Percentiles rank a stretch among this genome's conserved stretches.
These are phyloP conservation scores for Mycosphaerelloides madeirae DNA, from an alignment of 2,329 filamentous ascomycete species.

Conservation along the genomic window DNA sequence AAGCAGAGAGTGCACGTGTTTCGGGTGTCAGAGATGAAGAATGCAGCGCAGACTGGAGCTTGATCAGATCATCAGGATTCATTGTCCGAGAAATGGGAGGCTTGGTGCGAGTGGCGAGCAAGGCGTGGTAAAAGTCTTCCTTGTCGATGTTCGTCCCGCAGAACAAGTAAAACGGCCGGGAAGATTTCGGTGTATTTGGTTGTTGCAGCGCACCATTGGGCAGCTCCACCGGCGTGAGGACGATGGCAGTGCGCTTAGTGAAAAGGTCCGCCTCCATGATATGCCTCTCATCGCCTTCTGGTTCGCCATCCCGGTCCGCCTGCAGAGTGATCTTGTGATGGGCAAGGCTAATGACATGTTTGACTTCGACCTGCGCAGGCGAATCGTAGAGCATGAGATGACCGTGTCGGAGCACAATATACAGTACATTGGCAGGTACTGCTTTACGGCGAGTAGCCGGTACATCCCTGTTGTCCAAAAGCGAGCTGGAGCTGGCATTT, in stretches of 20 bases:
- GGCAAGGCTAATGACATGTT: conserved; percentile 88
- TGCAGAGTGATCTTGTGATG: conserved; percentile 84
- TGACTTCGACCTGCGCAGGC: conserved; percentile 87
- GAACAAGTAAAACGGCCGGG: conserved; percentile 85
- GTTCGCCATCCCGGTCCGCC: conserved; percentile 50
- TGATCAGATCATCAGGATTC: conserved; percentile 80
- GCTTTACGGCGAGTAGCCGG: conserved; percentile 12
- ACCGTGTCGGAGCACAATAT: conserved; percentile 62
- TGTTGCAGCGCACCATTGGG: conserved; percentile 20
- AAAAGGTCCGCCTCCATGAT: conserved; percentile 91
- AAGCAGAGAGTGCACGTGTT: conserved; percentile 87
- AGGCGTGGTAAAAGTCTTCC: conserved; percentile 95
- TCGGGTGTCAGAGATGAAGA: conserved; percentile 78
- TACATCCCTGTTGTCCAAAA: conserved; percentile 18
- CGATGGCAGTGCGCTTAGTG: conserved; percentile 64
- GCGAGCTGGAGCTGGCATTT: conserved; percentile 30
- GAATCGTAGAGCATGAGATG: conserved; percentile 98
- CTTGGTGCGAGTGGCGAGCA: conserved; percentile 66
- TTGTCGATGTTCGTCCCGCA: conserved; percentile 94
- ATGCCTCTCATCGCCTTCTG: conserved; percentile 48
- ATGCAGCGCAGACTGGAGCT: conserved; percentile 83
- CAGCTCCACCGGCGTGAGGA: conserved; percentile 26
- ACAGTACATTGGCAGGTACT: conserved; percentile 26
- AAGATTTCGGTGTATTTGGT: conserved; percentile 31
- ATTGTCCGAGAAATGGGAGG: conserved; percentile 70